Conservation (phyloP, 176 grass and related monocot species). For the Musa schizocarpa region DNA sequence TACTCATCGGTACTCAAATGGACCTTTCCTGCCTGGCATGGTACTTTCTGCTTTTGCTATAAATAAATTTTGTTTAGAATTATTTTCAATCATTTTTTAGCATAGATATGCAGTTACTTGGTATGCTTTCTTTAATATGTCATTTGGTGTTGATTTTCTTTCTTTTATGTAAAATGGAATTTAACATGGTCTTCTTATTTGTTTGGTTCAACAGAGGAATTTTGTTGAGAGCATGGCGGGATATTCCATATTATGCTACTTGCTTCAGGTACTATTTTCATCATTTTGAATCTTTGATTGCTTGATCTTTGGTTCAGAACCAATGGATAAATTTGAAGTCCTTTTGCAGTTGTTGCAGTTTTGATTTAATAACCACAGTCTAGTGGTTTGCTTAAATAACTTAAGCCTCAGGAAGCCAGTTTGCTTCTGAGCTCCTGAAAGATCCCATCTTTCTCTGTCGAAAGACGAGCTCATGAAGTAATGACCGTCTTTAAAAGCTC, state of each 20-base stretch:
- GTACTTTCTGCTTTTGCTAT: background rate
- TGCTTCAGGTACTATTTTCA: slow-evolving; percentile 47
- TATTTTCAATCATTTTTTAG: background rate
- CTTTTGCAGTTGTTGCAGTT: background rate
- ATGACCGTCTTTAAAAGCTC: background rate
- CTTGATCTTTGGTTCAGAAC: background rate
- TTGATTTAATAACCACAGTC: background rate
- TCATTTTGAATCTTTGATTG: slow-evolving; percentile 3
- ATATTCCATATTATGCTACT: slow-evolving; percentile 91
- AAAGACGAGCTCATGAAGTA: background rate
- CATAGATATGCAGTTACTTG: background rate
- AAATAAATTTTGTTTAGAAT: background rate
- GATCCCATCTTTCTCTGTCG: background rate
- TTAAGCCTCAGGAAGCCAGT: background rate
- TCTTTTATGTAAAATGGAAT: background rate
- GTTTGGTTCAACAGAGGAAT: slow-evolving; percentile 60
- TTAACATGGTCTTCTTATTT: background rate
- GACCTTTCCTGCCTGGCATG: background rate
- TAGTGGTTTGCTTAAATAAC: too few species aligned
- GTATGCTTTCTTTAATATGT: background rate
- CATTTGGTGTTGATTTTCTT: background rate
- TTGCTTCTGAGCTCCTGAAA: background rate
- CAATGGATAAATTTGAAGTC: background rate
- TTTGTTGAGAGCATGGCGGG: slow-evolving; percentile 99
- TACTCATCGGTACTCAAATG: background rate